Evolutionary conservation across 345 rosid species (phyloP).

Genomic region (Eucalyptus camaldulensis): DNA sequence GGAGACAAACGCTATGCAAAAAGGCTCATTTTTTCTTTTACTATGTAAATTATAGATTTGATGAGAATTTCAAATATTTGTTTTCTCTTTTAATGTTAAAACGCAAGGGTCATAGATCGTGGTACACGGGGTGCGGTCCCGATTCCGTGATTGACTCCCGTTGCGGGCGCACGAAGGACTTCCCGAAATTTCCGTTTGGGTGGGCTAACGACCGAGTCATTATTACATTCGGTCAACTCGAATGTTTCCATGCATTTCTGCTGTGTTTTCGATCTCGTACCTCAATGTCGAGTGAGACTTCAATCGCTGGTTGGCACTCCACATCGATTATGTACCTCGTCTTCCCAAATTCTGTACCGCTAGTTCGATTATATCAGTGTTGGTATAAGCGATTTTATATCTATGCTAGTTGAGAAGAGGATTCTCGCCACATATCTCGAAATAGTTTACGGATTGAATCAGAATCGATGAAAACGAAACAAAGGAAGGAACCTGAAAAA

Average conservation of each 20-base stretch:
- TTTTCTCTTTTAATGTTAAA: no score
- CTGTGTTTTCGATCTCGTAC: background rate
- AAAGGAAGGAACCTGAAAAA: fast-evolving
- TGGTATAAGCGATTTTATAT: no score
- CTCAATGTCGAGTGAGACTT: background rate
- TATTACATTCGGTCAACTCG: background rate
- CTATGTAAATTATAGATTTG: background rate
- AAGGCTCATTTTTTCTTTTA: background rate
- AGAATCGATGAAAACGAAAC: fast-evolving
- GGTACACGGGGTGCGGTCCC: background rate
- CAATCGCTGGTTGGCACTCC: background rate
- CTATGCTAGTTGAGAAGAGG: no score
- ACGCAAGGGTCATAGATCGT: no score
- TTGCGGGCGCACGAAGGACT: background rate
- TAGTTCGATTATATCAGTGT: no score
- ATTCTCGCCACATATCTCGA: fast-evolving
- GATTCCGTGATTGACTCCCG: background rate
- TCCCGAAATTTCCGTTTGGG: background rate
- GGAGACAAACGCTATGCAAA: background rate
- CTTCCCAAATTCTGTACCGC: no score
- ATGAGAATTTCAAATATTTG: background rate
- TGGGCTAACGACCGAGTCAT: background rate
- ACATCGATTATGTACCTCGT: background rate
- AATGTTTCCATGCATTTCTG: fast-evolving
- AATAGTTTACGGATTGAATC: fast-evolving